Percentiles rank a stretch among this genome's conserved stretches.
Conservation (phyloP, 2,329 filamentous ascomycete species). For the Chaetomium olivaceum region DNA sequence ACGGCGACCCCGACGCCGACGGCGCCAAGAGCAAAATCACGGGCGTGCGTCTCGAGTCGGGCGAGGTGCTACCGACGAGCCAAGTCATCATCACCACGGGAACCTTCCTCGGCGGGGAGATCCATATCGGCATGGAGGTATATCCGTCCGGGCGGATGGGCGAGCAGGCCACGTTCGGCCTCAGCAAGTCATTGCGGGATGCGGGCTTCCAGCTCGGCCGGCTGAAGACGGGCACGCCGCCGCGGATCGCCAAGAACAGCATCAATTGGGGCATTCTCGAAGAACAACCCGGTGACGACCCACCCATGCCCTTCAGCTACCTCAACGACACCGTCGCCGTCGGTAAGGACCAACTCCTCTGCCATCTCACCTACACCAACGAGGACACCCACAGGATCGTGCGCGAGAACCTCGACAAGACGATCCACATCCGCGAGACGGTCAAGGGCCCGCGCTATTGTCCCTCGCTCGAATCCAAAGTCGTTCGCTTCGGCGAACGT, state of each 20-base stretch:
- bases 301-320: conserved; percentile 88
- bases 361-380: conserved; percentile 87
- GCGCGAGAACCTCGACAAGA: conserved; percentile 87
- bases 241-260: conserved; percentile 75
- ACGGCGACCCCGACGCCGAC: conserved; percentile 46
- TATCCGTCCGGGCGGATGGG: conserved; percentile 91
- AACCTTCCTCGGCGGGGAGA: conserved; percentile 92
- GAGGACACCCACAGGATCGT: conserved; percentile 78
- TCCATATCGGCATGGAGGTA: conserved; percentile 84
- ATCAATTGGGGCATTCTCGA: conserved; percentile 77
- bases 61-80: conserved; percentile 75
- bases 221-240: conserved; percentile 93
- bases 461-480: conserved; percentile 90
- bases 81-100: conserved; percentile 94
- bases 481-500: conserved; percentile 83
- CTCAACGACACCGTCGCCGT: conserved; percentile 78
- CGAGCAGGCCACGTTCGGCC: conserved; percentile 86
- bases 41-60: conserved; percentile 83
- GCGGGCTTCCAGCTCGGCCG: conserved; percentile 88
- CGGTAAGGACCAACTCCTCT: conserved; percentile 72
- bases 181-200: conserved; percentile 85
- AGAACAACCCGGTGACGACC: conserved; percentile 76
- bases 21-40: conserved; percentile 69
- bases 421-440: conserved; percentile 92
- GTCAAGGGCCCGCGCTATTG: conserved; percentile 95